A percentile compares a stretch with the other conserved stretches of the same genome.
phyloP scores from a whole-genome alignment of 129 eudicot species.

The Mikania micrantha region DNA sequence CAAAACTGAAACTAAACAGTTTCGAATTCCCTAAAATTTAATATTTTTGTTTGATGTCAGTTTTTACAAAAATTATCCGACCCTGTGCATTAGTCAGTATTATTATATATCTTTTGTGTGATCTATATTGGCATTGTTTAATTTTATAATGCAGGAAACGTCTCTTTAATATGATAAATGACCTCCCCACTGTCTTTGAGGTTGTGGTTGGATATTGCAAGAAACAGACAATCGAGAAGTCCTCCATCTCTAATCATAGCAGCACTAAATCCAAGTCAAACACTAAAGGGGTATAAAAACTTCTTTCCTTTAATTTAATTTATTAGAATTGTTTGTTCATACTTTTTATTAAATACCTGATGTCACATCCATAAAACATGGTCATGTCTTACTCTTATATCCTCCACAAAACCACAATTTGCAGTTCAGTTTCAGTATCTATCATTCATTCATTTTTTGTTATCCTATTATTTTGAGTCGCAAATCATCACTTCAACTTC shows the following conservation, averaged over 20 bases:
- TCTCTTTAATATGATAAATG: conserved; percentile 77
- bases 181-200: conserved; percentile 75
- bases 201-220: conserved; percentile 64
- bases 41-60: neutral
- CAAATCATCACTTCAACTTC: neutral
- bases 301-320: neutral
- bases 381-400: neutral
- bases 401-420: neutral
- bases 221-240: conserved; percentile 55
- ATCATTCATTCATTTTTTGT: neutral
- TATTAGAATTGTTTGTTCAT: neutral
- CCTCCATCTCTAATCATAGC: conserved; percentile 57
- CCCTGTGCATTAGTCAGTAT: neutral
- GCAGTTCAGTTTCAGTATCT: conserved; percentile 1
- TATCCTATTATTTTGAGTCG: neutral
- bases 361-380: neutral
- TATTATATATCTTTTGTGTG: neutral
- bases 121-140: neutral
- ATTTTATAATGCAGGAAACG: conserved; percentile 65
- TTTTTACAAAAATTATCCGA: neutral
- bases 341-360: neutral
- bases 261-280: conserved; percentile 73
- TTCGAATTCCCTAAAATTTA: neutral
- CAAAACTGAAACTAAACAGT: neutral
- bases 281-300: conserved; percentile 62